Percentiles rank a stretch among this genome's conserved stretches.
Evolutionary conservation across 129 eudicot genomes (phyloP).

Genomic region (Solidago caesia): DNA sequence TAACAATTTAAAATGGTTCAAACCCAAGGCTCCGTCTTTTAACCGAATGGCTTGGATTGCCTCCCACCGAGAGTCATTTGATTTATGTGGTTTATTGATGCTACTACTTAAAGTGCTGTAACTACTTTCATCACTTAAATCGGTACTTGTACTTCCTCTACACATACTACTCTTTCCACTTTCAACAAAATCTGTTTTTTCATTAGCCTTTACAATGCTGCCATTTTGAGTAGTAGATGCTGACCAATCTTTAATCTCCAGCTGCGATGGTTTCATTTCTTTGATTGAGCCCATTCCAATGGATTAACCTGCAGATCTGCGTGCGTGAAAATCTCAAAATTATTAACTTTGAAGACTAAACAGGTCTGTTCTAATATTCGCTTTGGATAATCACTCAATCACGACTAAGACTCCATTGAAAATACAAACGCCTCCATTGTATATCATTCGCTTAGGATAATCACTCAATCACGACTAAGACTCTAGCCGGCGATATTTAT

Average conservation of each 20-base stretch:
- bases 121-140: constrained; percentile 71
- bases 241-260: background rate
- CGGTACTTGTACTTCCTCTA: constrained; percentile 78
- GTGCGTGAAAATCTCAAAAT: background rate
- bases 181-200: constrained; percentile 53
- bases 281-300: no score
- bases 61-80: constrained; percentile 79
- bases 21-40: constrained; percentile 61
- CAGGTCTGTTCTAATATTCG: no score
- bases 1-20: constrained; percentile 67
- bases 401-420: no score
- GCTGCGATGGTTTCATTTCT: no score
- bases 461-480: no score
- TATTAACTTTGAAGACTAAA: constrained; percentile 7
- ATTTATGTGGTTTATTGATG: constrained; percentile 74
- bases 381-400: background rate
- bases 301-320: background rate
- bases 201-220: constrained; percentile 38
- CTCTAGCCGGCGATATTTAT: background rate
- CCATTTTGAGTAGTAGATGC: constrained; percentile 19
- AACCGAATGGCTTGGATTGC: constrained; percentile 66
- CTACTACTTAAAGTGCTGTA: constrained; percentile 67
- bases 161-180: constrained; percentile 76
- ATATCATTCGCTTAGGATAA: no score
- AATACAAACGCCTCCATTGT: no score